A percentile compares a stretch with the other conserved stretches of the same genome.
phyloP scores from a whole-genome alignment of 2,329 filamentous ascomycete genomes.

The Lecanoromycetidae sp. region DNA sequence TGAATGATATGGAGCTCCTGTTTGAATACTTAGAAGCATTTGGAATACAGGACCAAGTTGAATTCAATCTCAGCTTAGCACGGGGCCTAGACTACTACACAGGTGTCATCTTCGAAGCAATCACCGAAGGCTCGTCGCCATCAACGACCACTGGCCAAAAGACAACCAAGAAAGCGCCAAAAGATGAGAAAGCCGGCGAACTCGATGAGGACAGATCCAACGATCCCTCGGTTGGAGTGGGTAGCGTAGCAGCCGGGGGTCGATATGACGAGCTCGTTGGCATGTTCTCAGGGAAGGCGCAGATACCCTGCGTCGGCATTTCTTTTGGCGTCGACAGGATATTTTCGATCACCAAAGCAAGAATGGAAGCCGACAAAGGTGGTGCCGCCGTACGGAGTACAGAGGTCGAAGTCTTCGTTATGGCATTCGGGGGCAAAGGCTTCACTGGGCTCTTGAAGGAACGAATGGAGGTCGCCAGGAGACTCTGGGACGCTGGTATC shows the following conservation, averaged over 20 bases:
- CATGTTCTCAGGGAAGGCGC: conserved; percentile 78
- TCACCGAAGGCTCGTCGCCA: conserved; percentile 63
- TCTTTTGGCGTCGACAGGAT: conserved; percentile 95
- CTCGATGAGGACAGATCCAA: conserved; percentile 59
- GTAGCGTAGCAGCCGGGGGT: conserved; percentile 78
- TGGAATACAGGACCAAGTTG: conserved; percentile 58
- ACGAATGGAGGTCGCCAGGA: conserved; percentile 66
- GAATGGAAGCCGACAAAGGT: conserved; percentile 51
- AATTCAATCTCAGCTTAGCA: conserved; percentile 81
- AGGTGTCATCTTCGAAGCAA: conserved; percentile 77
- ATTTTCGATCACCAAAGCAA: conserved; percentile 78
- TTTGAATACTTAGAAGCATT: conserved; percentile 75
- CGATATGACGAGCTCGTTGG: conserved; percentile 87
- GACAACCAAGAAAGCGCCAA: conserved; percentile 34
- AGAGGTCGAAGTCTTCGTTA: conserved; percentile 83
- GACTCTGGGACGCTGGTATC: conserved; percentile 76
- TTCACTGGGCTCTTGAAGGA: conserved; percentile 71
- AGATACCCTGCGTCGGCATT: conserved; percentile 82
- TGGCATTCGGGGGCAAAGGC: conserved; percentile 83
- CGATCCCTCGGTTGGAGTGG: conserved; percentile 71
- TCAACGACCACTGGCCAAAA: conserved; percentile 30
- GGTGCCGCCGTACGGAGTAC: conserved; percentile 48
- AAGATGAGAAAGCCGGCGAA: conserved; percentile 40
- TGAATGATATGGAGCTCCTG: conserved; percentile 68
- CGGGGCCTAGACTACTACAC: conserved; percentile 91